These are phyloP conservation scores for Byssothecium circinans DNA, from an alignment of 2,329 filamentous ascomycete genomes.

Conservation along the genomic window DNA sequence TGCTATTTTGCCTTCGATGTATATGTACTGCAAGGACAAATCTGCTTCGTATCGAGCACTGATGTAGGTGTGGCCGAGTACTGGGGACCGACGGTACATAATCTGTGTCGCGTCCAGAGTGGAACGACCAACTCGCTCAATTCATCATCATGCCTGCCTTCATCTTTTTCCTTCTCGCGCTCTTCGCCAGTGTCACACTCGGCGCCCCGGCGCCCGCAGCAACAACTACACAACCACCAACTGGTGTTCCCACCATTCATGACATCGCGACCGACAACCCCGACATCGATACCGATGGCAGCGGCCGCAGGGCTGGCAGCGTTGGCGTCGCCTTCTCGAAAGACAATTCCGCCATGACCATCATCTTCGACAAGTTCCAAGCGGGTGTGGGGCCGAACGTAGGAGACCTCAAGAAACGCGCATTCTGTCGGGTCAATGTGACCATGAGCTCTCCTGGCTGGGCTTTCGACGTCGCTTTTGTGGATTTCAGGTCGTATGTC, in stretches of 20 bases:
- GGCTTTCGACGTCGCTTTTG: constrained; percentile 26
- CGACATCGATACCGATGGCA: constrained; percentile 27
- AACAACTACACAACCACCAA: constrained; percentile 11
- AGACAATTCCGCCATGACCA: constrained; percentile 27
- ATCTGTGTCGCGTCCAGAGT: too few relatives aligned
- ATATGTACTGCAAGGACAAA: too few relatives aligned
- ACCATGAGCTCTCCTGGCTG: constrained; percentile 25
- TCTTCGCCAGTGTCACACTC: background rate
- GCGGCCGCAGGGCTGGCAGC: constrained; percentile 24
- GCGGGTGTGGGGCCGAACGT: constrained; percentile 29
- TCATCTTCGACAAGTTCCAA: constrained; percentile 29
- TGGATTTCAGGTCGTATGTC: constrained; percentile 29
- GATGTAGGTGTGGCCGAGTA: too few relatives aligned
- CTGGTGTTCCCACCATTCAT: constrained; percentile 13
- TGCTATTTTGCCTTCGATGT: too few relatives aligned
- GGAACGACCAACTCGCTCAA: background rate
- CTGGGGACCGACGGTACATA: too few relatives aligned
- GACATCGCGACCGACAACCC: constrained; percentile 14
- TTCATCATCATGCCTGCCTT: background rate
- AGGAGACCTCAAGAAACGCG: constrained; percentile 18
- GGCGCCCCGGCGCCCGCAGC: constrained; percentile 3
- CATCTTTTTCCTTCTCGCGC: background rate
- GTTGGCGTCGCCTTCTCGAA: constrained; percentile 21
- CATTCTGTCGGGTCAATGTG: constrained; percentile 29
- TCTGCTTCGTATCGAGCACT: too few relatives aligned